These are phyloP conservation scores for Starmera dryadoides DNA, from an alignment of 805 yeast genomes.

Conservation along the genomic window DNA sequence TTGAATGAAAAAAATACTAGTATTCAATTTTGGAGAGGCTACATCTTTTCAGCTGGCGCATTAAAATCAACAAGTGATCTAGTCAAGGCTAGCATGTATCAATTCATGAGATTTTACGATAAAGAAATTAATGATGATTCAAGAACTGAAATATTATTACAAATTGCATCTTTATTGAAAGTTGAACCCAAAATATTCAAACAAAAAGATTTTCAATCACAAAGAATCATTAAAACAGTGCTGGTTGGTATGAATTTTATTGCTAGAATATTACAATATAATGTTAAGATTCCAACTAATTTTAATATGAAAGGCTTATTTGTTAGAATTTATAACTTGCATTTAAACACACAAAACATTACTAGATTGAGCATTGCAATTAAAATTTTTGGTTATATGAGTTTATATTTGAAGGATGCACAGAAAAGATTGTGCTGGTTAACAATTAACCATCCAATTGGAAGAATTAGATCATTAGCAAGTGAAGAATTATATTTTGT, in stretches of 20 bases:
- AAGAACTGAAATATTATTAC: conserved; percentile 11
- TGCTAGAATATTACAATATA: conserved; percentile 14
- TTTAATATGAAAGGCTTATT: conserved; percentile 29
- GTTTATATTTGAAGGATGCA: conserved; percentile 6
- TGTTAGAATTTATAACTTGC: conserved; percentile 47
- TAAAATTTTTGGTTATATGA: conserved; percentile 35
- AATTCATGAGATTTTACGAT: conserved; percentile 27
- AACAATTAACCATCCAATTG: conserved; percentile 24
- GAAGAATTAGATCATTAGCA: conserved; percentile 28
- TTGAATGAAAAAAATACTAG: conserved; percentile 7
- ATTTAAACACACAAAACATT: conserved; percentile 38
- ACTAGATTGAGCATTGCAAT: conserved; percentile 32
- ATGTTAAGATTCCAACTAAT: conserved; percentile 11
- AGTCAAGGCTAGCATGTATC: conserved; percentile 33
- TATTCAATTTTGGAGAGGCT: conserved; percentile 48
- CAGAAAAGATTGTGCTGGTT: conserved; percentile 20
- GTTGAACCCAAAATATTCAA: conserved; percentile 5
- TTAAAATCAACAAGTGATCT: conserved; percentile 39
- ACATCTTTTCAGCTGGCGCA: conserved; percentile 49
- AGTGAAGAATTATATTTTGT: conserved; percentile 36
- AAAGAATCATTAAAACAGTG: conserved; percentile 11
- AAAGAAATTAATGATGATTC: conserved; percentile 4
- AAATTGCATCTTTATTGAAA: conserved; percentile 22
- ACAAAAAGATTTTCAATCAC: conserved; percentile 4
- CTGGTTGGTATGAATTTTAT: conserved; percentile 19